Evolutionary conservation across 345 rosid genomes (phyloP).

Genomic region (Turnera subulata): DNA sequence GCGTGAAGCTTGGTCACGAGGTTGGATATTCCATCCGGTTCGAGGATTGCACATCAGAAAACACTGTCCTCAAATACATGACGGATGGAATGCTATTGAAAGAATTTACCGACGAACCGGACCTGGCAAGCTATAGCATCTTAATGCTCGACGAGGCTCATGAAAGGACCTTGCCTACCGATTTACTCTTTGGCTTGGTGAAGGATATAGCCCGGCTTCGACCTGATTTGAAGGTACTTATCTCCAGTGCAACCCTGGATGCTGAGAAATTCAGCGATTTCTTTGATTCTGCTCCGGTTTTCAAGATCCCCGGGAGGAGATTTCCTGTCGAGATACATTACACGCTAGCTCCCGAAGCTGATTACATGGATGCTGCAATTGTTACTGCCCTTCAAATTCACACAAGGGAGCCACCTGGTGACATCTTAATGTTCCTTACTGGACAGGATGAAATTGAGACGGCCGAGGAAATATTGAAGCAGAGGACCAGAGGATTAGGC

Average conservation of each 20-base stretch:
- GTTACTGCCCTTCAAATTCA: conserved; percentile 87
- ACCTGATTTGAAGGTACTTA: conserved; percentile 79
- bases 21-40: conserved; percentile 97
- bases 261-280: conserved; percentile 96
- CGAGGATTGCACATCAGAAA: conserved; percentile 97
- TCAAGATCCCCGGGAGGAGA: conserved; percentile 92
- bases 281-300: conserved; percentile 92
- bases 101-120: conserved; percentile 92
- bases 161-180: conserved; percentile 97
- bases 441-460: conserved; percentile 99
- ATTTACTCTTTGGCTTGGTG: conserved; percentile 87
- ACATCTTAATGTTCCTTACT: conserved; percentile 82
- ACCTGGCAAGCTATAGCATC: conserved; percentile 82
- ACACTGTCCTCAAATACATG: conserved; percentile 88
- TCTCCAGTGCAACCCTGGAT: conserved; percentile 97
- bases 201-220: conserved; percentile 91
- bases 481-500: conserved; percentile 83
- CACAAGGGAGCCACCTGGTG: conserved; percentile 74
- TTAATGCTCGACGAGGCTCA: conserved; percentile 98
- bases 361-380: conserved; percentile 92
- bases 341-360: conserved; percentile 98
- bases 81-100: conserved; percentile 96
- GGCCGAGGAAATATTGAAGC: conserved; percentile 88
- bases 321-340: conserved; percentile 90
- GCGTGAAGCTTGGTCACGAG: conserved; percentile 98